phyloP scores from a whole-genome alignment of 306 rosid species.

The Clitoria ternatea region DNA sequence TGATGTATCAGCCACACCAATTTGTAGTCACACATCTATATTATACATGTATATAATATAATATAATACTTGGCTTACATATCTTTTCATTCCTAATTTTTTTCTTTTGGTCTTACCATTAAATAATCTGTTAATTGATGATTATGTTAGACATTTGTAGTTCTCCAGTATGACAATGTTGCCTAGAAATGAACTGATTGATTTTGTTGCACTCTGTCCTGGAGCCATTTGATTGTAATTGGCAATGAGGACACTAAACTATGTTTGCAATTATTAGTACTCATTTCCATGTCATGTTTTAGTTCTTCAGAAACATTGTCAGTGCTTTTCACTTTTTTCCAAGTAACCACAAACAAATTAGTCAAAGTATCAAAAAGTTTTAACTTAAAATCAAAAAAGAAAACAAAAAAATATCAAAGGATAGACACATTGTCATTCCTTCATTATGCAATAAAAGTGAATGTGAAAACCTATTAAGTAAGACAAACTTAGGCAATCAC shows the following conservation, averaged over 20 bases:
- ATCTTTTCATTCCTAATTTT: too few relatives aligned
- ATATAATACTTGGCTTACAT: too few relatives aligned
- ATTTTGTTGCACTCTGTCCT: conserved; percentile 64
- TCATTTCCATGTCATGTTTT: conserved; percentile 53
- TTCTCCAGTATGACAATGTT: conserved; percentile 15
- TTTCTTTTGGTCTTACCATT: too few relatives aligned
- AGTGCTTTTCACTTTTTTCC: conserved; percentile 32
- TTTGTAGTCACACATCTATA: conserved; percentile 19
- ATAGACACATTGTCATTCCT: not conserved
- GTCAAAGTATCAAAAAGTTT: not conserved
- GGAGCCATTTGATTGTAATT: conserved; percentile 78
- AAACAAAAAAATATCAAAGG: not conserved
- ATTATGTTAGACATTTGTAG: not conserved
- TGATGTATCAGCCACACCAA: conserved; percentile 33
- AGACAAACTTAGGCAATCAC: not conserved
- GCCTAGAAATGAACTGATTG: conserved; percentile 80
- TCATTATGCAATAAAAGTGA: not conserved
- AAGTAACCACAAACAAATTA: conserved; percentile 2
- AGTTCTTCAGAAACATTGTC: conserved; percentile 49
- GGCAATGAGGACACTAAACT: conserved; percentile 87
- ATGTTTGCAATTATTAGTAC: conserved; percentile 54
- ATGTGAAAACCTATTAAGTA: not conserved
- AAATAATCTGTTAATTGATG: too few relatives aligned
- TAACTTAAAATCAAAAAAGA: not conserved
- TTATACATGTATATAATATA: not conserved